These are phyloP conservation scores for Fonsecaea pedrosoi DNA, from an alignment of 2,329 filamentous ascomycete genomes.

Conservation along the genomic window DNA sequence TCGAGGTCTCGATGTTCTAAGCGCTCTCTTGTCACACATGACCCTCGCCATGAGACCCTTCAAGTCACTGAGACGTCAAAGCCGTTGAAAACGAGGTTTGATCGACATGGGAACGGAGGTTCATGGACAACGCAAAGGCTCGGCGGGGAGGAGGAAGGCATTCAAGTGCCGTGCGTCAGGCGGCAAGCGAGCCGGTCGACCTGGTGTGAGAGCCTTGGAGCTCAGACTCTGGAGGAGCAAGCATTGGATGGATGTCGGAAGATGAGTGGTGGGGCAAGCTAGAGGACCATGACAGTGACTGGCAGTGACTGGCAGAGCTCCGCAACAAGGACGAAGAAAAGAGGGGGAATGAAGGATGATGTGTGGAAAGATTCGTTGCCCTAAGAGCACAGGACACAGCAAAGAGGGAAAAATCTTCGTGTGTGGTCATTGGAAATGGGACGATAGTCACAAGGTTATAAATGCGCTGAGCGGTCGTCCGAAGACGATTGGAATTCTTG, in stretches of 20 bases:
- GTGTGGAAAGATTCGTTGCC: slow-evolving; percentile 14
- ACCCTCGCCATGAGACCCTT: background rate
- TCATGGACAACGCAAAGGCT: slow-evolving; percentile 9
- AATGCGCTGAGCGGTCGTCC: slow-evolving; percentile 28
- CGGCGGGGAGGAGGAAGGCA: background rate
- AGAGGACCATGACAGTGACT: slow-evolving; percentile 2
- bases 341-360: slow-evolving; percentile 15
- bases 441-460: slow-evolving; percentile 15
- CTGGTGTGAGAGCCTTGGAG: slow-evolving; percentile 12
- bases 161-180: slow-evolving; percentile 19
- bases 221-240: slow-evolving; percentile 3
- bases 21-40: slow-evolving; percentile 13
- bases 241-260: slow-evolving; percentile 16
- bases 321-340: slow-evolving; percentile 25
- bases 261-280: slow-evolving; percentile 26
- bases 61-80: background rate
- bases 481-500: slow-evolving; percentile 16
- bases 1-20: slow-evolving; percentile 8
- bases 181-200: slow-evolving; percentile 10
- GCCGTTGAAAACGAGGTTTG: background rate
- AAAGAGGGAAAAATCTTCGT: slow-evolving; percentile 16
- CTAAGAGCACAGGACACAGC: slow-evolving; percentile 3
- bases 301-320: slow-evolving; percentile 26
- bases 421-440: slow-evolving; percentile 9
- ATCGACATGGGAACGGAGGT: slow-evolving; percentile 1